Base-by-base conservation (phyloP, 2,329 filamentous ascomycete genomes). In the Neonectria sp. region DNA sequence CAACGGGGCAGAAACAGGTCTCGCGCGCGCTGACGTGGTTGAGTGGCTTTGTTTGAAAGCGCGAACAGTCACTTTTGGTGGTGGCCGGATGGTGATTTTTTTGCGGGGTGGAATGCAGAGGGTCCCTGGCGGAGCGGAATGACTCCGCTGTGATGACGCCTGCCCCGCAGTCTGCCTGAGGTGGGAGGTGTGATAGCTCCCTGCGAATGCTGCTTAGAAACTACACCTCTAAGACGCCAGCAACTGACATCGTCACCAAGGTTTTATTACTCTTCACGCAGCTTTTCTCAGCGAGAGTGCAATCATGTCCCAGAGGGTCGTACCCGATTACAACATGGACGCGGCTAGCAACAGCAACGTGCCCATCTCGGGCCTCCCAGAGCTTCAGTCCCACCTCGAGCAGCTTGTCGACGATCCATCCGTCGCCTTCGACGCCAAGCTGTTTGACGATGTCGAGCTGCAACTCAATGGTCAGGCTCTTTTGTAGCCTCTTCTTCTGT, bases 381-480 rank as follows among this genome's bases (percentile, higher is more conserved):
- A 89, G 70, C 82, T 91, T 25, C 82, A 86, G 55, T 76, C 75
- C 25, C 89, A 91, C 75, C 81, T 91, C 17, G 81, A 86, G 57
- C 78, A 84, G 31, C 79, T 91, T n/a, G 68, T 83, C 21, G 75
- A 79, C 29, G 82, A 86, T 67, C 80, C 85, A 21, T 79, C 79
- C 0, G 76, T 82, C 1, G 76, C 80, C 0, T 79, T 88, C 40
- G 78, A 86, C 66, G 78, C 79, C 12, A 86, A 85, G 70, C 80
- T 91, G 2, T 86, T 91, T 65, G 89, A 91, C 73, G 80, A 89
- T 73, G 85, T 91, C 51, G 85, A 88, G 72, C 83, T 90, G 4
- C 88, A 90, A 73, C 80, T 91, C 17, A 90, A 83, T 48, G 85
- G 88, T 86, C 75, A 51, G 66, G 55, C 7, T 25, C 3, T 29